Conservation (phyloP, 106 monocot genomes). For the Ottelia alismoides region DNA sequence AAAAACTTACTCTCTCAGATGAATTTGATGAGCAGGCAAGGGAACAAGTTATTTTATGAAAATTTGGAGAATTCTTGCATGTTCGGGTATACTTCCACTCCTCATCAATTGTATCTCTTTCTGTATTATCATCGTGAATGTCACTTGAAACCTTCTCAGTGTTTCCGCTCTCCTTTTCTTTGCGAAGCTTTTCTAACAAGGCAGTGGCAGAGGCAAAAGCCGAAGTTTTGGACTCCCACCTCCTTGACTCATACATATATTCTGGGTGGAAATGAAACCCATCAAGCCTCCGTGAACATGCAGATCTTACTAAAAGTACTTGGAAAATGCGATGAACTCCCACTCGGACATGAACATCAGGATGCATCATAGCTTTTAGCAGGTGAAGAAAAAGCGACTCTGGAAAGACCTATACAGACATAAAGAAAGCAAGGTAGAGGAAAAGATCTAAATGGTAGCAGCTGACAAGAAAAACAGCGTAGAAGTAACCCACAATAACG, state of each 20-base stretch:
- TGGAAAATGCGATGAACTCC: conserved; percentile 78
- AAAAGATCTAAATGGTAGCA: no score
- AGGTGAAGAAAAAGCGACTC: conserved; percentile 74
- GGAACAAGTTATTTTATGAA: conserved; percentile 48
- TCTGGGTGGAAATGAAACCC: conserved; percentile 12
- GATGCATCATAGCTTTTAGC: conserved; percentile 83
- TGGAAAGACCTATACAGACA: conserved; percentile 79
- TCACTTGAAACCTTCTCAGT: conserved; percentile 29
- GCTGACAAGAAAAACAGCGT: no score
- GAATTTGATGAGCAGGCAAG: conserved; percentile 26
- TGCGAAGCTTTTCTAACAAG: conserved; percentile 80
- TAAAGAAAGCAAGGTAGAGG: no score
- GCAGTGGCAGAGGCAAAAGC: conserved; percentile 85
- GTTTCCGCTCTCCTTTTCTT: conserved; percentile 54
- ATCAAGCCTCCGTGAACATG: conserved; percentile 33
- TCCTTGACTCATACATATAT: conserved; percentile 40
- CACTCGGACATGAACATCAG: conserved; percentile 80
- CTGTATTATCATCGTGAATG: conserved; percentile 16
- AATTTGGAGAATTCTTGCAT: conserved; percentile 46
- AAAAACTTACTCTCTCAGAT: conserved; percentile 34
- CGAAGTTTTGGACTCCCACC: conserved; percentile 61
- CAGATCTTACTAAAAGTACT: conserved; percentile 46
- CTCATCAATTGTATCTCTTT: conserved; percentile 28
- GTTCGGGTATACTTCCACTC: conserved; percentile 28
- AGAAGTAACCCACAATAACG: no score